Evolutionary conservation across 805 yeast species (phyloP), one percentile per base, ranked within the genome.

Genomic region (Kodamaea neixiangensis): DNA sequence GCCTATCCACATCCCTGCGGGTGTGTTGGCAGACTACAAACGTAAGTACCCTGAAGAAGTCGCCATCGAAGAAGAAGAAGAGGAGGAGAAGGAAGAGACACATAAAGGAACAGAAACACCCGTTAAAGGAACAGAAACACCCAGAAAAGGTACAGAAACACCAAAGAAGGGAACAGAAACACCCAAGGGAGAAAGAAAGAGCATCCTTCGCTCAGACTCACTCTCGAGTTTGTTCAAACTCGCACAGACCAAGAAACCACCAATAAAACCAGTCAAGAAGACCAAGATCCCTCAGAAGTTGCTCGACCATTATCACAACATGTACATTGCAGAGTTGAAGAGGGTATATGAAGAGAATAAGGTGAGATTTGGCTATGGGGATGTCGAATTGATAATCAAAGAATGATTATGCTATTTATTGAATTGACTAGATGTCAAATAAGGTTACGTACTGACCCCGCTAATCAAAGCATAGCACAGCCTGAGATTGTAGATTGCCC

Each of bases 341-440:
- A 72, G 78, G 54, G 72, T 91, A 2, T 93, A 82, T 67, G 81
- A 86, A 35, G 85, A 80, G 3, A 79, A 91, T 62, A 89, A 84
- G 64, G 75, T 70, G 2, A 72, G 73, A 51, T 90, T 65, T 56
- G 76, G 79, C 1, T 71, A 76, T 54, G 79, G 75, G 38, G 80
- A 79, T 55, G 80, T 77, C 35, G 76, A 72, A 43, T 64, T 80
- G 54, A 64, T 64, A 25, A 78, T 80, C 33, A 75, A 72, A 18
- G 82, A 79, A 56, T 77, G 54, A 53, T 25, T 25, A n/a, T n/a
- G n/a, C n/a, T n/a, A n/a, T n/a, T n/a, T n/a, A n/a, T n/a, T n/a
- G n/a, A n/a, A n/a, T n/a, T n/a, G n/a, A n/a, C n/a, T n/a, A n/a
- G n/a, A n/a, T n/a, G n/a, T n/a, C n/a, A n/a, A n/a, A n/a, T n/a